Percentiles rank a stretch among this genome's conserved stretches.
Evolutionary conservation across 495 filamentous ascomycete genomes (phyloP).

Genomic region (Pyrenula aspistea): DNA sequence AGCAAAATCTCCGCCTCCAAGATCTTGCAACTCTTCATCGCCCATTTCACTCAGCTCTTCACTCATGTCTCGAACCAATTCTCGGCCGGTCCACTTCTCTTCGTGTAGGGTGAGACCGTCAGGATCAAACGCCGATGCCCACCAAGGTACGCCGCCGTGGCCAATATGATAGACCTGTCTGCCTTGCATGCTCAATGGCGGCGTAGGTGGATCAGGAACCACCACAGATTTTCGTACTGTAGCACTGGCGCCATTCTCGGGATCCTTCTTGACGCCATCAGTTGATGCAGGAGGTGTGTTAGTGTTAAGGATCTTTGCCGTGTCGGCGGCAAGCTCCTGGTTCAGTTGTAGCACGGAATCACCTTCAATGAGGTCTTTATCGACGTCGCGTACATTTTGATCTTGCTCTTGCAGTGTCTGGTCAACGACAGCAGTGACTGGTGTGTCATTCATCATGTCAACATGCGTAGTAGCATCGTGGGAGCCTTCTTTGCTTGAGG

Average conservation of each 20-base stretch:
- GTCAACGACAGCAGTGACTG: background rate
- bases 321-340: background rate
- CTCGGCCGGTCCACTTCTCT: slow-evolving; percentile 66
- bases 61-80: slow-evolving; percentile 64
- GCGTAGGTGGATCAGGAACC: slow-evolving; percentile 23
- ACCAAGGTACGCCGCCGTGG: slow-evolving; percentile 77
- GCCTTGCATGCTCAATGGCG: slow-evolving; percentile 33
- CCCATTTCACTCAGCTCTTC: slow-evolving; percentile 83
- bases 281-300: slow-evolving; percentile 4
- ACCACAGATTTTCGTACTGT: slow-evolving; percentile 12
- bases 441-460: background rate
- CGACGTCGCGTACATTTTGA: background rate
- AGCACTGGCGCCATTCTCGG: slow-evolving; percentile 22
- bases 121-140: slow-evolving; percentile 70
- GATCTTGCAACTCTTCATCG: slow-evolving; percentile 67
- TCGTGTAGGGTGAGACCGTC: slow-evolving; percentile 64
- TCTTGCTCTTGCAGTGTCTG: background rate
- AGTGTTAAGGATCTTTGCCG: slow-evolving; percentile 1
- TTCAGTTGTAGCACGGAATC: background rate
- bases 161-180: slow-evolving; percentile 41
- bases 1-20: slow-evolving; percentile 35
- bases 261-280: slow-evolving; percentile 5
- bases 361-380: background rate
- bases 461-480: background rate
- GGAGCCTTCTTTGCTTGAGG: too few relatives aligned